These are phyloP conservation scores for Diddensiella santjacobensis DNA, from an alignment of 805 yeast genomes.

Conservation along the genomic window DNA sequence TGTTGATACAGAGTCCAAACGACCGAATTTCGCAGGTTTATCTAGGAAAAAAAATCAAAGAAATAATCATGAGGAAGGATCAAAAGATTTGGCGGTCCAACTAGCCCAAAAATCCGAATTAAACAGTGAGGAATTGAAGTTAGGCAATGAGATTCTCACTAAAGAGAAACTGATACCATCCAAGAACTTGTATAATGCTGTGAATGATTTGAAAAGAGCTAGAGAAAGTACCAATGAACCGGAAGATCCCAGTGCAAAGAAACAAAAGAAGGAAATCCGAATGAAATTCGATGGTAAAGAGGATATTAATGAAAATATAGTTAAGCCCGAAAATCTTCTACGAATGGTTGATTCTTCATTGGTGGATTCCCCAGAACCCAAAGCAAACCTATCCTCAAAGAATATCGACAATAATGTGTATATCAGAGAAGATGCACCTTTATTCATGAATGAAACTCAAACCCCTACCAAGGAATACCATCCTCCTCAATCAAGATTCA, in stretches of 20 bases:
- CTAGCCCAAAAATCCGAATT: not conserved
- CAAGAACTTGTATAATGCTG: not conserved
- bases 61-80: constrained; percentile 6
- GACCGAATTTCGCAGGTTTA: constrained; percentile 15
- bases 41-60: constrained; percentile 9
- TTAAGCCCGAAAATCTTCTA: constrained; percentile 32
- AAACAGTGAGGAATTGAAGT: not conserved
- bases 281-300: constrained; percentile 22
- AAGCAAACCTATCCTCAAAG: not conserved
- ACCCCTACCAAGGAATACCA: not conserved
- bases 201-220: constrained; percentile 15
- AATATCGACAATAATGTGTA: not conserved
- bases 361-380: constrained; percentile 33
- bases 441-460: not conserved
- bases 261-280: constrained; percentile 18
- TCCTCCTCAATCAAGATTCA: not conserved
- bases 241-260: constrained; percentile 18
- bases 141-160: constrained; percentile 3
- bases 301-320: constrained; percentile 26
- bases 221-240: constrained; percentile 16
- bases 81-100: not conserved
- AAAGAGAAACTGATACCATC: not conserved
- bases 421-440: not conserved
- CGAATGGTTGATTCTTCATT: constrained; percentile 36
- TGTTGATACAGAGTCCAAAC: constrained; percentile 28